Base-by-base conservation (phyloP, 2,329 filamentous ascomycete species). In the Trichoderma hamatum region DNA sequence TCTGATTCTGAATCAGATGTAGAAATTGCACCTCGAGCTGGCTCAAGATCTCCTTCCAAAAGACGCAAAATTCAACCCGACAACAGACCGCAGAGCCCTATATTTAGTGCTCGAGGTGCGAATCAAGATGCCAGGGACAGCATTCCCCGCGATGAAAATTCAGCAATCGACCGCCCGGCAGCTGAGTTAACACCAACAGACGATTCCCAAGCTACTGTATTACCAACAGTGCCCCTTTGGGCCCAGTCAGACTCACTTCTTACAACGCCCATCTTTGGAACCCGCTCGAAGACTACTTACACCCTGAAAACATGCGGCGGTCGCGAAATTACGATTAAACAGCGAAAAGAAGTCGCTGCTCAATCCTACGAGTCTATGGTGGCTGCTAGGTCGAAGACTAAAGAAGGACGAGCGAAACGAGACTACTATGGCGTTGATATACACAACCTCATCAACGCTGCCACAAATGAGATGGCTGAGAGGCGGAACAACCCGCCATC, bases 341-440 rank as follows among this genome's bases (percentile, higher is more conserved):
- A 87, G 73, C 87, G 89, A 63, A 83, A 82, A 66, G 76, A 80
- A 9, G 77, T 78, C 1, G 78, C 79, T 1, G 76, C 80, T 0
- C 76, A 86, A 1, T 83, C 90, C 0, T 93, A 91, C 74, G 88
- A 92, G 74, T 82, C 86, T 49, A 85, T 93, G 73, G 86, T 92
- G 3, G 90, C 90, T 26, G 85, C 88, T 13, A 84, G 91, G 61
- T 92, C 91, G 5, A 87, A 81, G 67, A 89, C 86, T 0, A 89
- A 88, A 71, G 86, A 90, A 68, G 90, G 91, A 2, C 85, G 89
- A 69, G 92, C 92, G 2, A 88, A 88, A 74, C 88, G 88, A 73
- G 90, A 90, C 74, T 98, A 94, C 80, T 99, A 97, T 77, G 96
- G 96, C 11, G 91, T 99, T 72, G 91, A 97, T 58, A 96, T 99